Conservation (phyloP, 441 rosid species). For the Arabidopsis lyrata region DNA sequence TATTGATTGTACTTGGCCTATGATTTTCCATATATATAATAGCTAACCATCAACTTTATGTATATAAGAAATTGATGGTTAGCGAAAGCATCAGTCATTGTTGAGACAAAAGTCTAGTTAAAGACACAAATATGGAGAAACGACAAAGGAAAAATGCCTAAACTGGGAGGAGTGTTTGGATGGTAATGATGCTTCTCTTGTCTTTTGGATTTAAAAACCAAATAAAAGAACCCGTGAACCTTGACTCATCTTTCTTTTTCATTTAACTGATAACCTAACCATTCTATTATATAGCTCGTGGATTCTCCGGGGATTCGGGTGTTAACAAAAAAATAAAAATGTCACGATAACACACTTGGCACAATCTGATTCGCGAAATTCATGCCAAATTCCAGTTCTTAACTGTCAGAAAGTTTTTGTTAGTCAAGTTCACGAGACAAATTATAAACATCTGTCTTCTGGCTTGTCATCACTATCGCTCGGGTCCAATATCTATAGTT, state of each 20-base stretch:
- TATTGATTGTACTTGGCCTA: not conserved
- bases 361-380: too few species aligned
- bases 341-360: too few species aligned
- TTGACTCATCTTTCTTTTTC: slow-evolving; percentile 6
- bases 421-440: not conserved
- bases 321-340: too few species aligned
- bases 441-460: not conserved
- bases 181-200: slow-evolving; percentile 8
- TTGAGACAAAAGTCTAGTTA: slow-evolving; percentile 32
- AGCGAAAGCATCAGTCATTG: slow-evolving; percentile 9
- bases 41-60: slow-evolving; percentile 13
- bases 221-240: slow-evolving; percentile 32
- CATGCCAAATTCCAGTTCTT: too few species aligned
- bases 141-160: slow-evolving; percentile 15
- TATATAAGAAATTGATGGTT: slow-evolving; percentile 1
- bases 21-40: not conserved
- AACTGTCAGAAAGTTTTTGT: not conserved
- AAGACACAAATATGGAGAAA: slow-evolving; percentile 18
- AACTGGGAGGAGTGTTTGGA: slow-evolving; percentile 32
- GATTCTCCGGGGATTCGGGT: too few species aligned
- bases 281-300: too few species aligned
- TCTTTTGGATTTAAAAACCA: slow-evolving; percentile 10
- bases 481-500: not conserved
- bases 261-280: too few species aligned
- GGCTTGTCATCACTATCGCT: not conserved